Evolutionary conservation across 192 early-diverging fungal species (phyloP).

Genomic region (Spizellomyces punctatus): DNA sequence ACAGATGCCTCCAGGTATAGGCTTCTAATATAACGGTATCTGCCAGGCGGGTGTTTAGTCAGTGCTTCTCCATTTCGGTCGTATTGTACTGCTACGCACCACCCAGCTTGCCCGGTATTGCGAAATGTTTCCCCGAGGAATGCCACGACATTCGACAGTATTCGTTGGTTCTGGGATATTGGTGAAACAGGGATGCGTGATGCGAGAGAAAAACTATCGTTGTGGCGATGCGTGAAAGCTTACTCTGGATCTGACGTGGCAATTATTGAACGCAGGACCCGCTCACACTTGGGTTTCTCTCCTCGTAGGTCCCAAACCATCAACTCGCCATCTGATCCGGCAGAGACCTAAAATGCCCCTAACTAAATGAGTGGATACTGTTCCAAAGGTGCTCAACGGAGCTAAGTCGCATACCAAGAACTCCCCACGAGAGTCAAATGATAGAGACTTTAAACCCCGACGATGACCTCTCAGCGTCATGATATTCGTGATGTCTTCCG

Average conservation of each 20-base stretch:
- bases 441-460: conserved; percentile 85
- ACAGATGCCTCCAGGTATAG: conserved; percentile 33
- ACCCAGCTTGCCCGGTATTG: conserved; percentile 52
- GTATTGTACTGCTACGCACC: too few species aligned
- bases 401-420: conserved; percentile 55
- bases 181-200: too few species aligned
- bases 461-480: conserved; percentile 87
- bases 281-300: conserved; percentile 44
- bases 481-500: conserved; percentile 34
- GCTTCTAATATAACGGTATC: conserved; percentile 26
- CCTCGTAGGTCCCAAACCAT: conserved; percentile 66
- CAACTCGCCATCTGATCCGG: conserved; percentile 63
- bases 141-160: conserved; percentile 59
- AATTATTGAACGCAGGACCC: conserved; percentile 39
- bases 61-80: too few species aligned
- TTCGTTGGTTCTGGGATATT: conserved; percentile 13
- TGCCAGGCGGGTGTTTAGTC: neutral
- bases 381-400: neutral
- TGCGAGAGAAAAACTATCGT: too few species aligned
- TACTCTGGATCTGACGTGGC: conserved; percentile 47
- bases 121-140: conserved; percentile 60
- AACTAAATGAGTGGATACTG: conserved; percentile 4
- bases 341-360: conserved; percentile 35
- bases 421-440: conserved; percentile 83
- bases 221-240: neutral